A percentile compares a stretch with the other conserved stretches of the same genome.
Evolutionary conservation across 305 asterid genomes (phyloP).

Genomic region (Fraxinus xanthoxyloides): DNA sequence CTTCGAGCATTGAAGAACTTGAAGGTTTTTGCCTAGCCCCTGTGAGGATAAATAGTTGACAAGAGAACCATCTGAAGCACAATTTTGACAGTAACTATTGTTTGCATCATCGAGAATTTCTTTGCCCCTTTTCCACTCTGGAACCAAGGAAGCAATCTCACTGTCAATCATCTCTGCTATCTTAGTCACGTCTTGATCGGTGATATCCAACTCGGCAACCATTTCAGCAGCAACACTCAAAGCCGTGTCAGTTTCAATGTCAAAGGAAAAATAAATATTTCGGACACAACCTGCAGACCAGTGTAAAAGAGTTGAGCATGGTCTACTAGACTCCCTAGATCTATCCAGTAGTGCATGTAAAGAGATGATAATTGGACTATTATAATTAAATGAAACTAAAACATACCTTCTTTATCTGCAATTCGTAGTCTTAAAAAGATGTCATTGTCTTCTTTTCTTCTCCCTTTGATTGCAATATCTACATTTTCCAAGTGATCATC

Average conservation of each 20-base stretch:
- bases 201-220: constrained; percentile 86
- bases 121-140: constrained; percentile 64
- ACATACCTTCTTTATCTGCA: constrained; percentile 79
- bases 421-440: constrained; percentile 77
- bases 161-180: constrained; percentile 84
- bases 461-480: constrained; percentile 66
- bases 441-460: constrained; percentile 55
- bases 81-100: constrained; percentile 39
- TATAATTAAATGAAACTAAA: not conserved
- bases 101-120: constrained; percentile 32
- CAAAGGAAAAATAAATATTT: constrained; percentile 81
- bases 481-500: constrained; percentile 49
- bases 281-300: constrained; percentile 60
- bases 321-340: not conserved
- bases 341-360: not conserved
- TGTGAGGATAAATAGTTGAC: constrained; percentile 33
- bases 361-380: not conserved
- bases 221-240: constrained; percentile 80
- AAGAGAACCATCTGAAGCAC: constrained; percentile 38
- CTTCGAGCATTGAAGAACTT: constrained; percentile 41
- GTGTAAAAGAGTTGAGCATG: not conserved
- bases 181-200: constrained; percentile 79
- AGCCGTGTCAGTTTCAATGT: constrained; percentile 71
- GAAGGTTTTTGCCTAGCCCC: constrained; percentile 34
- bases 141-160: constrained; percentile 70